phyloP scores from a whole-genome alignment of 768 basidiomycete species.

The Lactarius psammicola region DNA sequence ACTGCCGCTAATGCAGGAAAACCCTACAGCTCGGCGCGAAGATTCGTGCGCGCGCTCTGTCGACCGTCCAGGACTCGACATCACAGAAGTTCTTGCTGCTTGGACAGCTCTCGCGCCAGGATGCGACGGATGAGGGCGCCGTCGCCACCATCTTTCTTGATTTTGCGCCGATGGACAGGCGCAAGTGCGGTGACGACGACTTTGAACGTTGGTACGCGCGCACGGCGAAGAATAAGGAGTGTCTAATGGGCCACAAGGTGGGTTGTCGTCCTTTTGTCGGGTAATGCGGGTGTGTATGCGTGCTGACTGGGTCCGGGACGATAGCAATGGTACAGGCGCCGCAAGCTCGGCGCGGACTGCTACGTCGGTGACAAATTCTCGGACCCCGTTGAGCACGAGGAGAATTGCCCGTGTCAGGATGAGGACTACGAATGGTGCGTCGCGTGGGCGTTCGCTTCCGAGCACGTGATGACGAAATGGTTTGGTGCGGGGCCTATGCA shows the following conservation, averaged over 20 bases:
- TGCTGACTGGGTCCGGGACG: conserved; percentile 1
- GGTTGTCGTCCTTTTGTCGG: conserved; percentile 19
- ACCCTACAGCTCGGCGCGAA: conserved; percentile 66
- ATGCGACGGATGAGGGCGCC: conserved; percentile 53
- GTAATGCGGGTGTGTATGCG: not conserved
- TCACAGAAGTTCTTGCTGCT: conserved; percentile 94
- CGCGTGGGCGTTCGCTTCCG: not conserved
- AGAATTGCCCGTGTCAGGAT: conserved; percentile 78
- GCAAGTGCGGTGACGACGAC: conserved; percentile 68
- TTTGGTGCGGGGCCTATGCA: conserved; percentile 35
- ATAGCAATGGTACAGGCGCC: conserved; percentile 91
- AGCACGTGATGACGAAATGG: not conserved
- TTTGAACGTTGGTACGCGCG: conserved; percentile 90
- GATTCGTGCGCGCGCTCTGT: conserved; percentile 71
- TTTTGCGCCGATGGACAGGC: conserved; percentile 64
- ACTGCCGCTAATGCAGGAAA: conserved; percentile 47
- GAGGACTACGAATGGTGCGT: conserved; percentile 91
- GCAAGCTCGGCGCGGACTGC: conserved; percentile 81
- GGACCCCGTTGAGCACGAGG: conserved; percentile 82
- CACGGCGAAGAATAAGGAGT: conserved; percentile 57
- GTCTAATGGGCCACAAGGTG: conserved; percentile 94
- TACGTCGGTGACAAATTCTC: conserved; percentile 88
- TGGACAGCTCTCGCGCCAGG: conserved; percentile 66
- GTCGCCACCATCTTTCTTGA: conserved; percentile 80
- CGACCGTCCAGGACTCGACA: conserved; percentile 91